Base-by-base conservation (phyloP, 192 early-diverging fungal genomes). In the Coemansia sp. region DNA sequence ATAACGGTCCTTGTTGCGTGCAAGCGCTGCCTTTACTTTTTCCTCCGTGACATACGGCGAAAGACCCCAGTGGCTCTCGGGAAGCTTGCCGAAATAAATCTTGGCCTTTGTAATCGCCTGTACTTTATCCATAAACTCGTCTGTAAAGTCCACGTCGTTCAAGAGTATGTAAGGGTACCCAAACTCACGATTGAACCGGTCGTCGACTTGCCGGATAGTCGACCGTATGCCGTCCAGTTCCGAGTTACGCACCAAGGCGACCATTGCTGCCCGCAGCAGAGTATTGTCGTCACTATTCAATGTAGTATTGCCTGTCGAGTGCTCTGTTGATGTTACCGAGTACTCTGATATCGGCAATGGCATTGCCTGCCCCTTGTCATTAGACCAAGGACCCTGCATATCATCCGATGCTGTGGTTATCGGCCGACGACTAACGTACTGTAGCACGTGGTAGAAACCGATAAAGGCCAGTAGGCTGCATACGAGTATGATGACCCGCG, bases 141-240 rank as follows among this genome's bases (percentile, higher is more conserved):
- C 79, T 1, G 87, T 82, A 63, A 93, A 93, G n/a, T 84, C 79
- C 34, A 79, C 87, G 61, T 92, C 88, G 84, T 91, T 93, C 49
- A 93, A 72, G 47, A 93, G 88, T 31, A 93, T 80, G 72, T 89
- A 93, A 0, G 91, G 91, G 65, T 93, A 93, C 9, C 75, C 69
- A 72, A 81, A 90, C 38, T 79, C 74, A 36, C 84, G 69, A 72
- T 93, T 92, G 71, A 92, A 91, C 20, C 89, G 78, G 63, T 92
- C 87, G 60, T 96, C 93, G 6, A 95, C 65, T 73, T 93, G 88
- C 33, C 86, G 86, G 16, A 96, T 85, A 0, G 93, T 82, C 13
- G 65, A 40, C 20, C 84, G 76, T 24, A 93, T 86, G 10, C 78
- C 87, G 38, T 91, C 70, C 8, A 91, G 66, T 47, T 95, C 94